These are phyloP conservation scores for Fusarium humuli DNA, from an alignment of 2,329 filamentous ascomycete genomes.

Conservation along the genomic window DNA sequence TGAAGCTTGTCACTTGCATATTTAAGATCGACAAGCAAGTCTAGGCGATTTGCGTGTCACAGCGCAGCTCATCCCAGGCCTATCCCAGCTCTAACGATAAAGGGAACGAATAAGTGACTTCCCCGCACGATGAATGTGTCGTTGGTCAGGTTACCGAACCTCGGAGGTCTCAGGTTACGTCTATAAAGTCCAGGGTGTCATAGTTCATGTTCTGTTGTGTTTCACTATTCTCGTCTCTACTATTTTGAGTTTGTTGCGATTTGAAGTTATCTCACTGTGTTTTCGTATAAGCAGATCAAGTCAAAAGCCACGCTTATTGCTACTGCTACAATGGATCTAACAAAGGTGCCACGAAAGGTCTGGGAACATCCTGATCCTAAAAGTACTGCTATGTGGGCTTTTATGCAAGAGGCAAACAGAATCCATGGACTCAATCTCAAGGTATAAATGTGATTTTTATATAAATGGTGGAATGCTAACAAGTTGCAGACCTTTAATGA, in stretches of 20 bases:
- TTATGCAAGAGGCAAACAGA: constrained; percentile 74
- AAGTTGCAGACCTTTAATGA: constrained; percentile 70
- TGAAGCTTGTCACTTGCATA: constrained; percentile 6
- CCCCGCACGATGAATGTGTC: constrained; percentile 37
- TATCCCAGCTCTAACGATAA: background rate
- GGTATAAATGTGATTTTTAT: constrained; percentile 53
- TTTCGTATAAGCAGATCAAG: background rate
- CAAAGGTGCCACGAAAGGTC: constrained; percentile 67
- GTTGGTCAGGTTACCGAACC: constrained; percentile 27
- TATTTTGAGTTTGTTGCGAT: background rate
- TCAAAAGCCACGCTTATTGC: background rate
- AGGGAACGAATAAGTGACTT: background rate
- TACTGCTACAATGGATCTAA: constrained; percentile 46
- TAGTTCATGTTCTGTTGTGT: background rate
- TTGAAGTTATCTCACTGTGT: background rate
- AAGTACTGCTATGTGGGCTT: constrained; percentile 72
- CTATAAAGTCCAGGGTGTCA: constrained; percentile 10
- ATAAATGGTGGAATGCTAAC: background rate
- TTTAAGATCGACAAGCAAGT: constrained; percentile 24
- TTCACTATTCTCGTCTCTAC: background rate
- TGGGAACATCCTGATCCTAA: constrained; percentile 74
- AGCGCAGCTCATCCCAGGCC: background rate
- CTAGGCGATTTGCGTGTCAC: constrained; percentile 3
- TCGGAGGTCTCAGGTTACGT: constrained; percentile 23
- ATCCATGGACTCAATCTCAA: constrained; percentile 67